Evolutionary conservation across 2,329 filamentous ascomycete genomes (phyloP).

Genomic region (Verticillium albo-atrum): DNA sequence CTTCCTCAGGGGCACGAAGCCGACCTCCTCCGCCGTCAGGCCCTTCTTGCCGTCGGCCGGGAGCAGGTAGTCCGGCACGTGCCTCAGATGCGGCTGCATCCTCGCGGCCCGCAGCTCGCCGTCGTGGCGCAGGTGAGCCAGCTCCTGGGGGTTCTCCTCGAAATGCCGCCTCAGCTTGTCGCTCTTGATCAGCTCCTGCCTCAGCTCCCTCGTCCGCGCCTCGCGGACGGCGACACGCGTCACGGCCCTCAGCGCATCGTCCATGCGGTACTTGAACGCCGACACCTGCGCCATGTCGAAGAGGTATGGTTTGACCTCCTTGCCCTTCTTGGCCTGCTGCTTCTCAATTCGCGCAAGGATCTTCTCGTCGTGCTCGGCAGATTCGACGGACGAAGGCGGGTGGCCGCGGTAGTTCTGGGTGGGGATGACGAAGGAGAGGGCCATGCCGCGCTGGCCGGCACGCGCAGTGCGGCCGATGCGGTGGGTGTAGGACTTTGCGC

Average conservation of each 20-base stretch:
- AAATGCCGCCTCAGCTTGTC: conserved; percentile 95
- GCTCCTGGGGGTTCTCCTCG: conserved; percentile 89
- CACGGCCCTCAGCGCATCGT: conserved; percentile 84
- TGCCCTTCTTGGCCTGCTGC: conserved; percentile 72
- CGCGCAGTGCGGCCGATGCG: conserved; percentile 90
- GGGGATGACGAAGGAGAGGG: conserved; percentile 91
- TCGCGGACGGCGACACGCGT: conserved; percentile 87
- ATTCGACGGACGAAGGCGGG: conserved; percentile 73
- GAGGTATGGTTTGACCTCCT: conserved; percentile 82
- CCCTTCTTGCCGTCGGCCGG: conserved; percentile 64
- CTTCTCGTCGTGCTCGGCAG: conserved; percentile 78
- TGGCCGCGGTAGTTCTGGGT: conserved; percentile 81
- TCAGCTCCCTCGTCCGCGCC: conserved; percentile 80
- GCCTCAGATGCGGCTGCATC: conserved; percentile 75
- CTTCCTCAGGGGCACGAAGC: conserved; percentile 69
- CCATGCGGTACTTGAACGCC: conserved; percentile 91
- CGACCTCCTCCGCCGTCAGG: conserved; percentile 60
- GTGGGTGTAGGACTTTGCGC: conserved; percentile 92
- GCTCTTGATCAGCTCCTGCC: conserved; percentile 85
- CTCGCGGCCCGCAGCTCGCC: conserved; percentile 78
- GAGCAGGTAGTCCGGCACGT: conserved; percentile 90
- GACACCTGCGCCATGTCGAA: conserved; percentile 95
- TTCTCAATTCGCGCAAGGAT: conserved; percentile 75
- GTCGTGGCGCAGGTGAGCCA: conserved; percentile 85
- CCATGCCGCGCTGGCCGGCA: conserved; percentile 88